These are phyloP conservation scores for Actinomucor elegans DNA, from an alignment of 371 early-diverging fungal species.

Conservation along the genomic window DNA sequence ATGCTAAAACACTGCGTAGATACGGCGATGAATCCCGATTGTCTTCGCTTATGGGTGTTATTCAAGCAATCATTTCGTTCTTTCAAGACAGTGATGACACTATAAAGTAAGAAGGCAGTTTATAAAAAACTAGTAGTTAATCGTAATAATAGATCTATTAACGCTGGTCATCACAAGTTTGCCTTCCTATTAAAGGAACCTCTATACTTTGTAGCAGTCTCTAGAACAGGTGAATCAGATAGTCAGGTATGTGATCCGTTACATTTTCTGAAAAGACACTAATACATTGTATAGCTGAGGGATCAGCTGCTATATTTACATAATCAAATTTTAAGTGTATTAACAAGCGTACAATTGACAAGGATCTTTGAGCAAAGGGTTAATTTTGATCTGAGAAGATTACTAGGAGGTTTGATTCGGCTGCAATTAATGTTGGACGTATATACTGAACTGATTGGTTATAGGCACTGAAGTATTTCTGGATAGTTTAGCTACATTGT, in stretches of 20 bases:
- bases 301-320: slow-evolving; percentile 82
- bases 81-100: slow-evolving; percentile 83
- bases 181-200: slow-evolving; percentile 84
- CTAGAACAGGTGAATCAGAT: slow-evolving; percentile 82
- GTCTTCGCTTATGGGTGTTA: slow-evolving; percentile 86
- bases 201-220: slow-evolving; percentile 82
- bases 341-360: slow-evolving; percentile 81
- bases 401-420: slow-evolving; percentile 64
- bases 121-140: background rate
- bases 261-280: background rate
- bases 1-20: slow-evolving; percentile 31
- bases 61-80: slow-evolving; percentile 90
- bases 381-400: slow-evolving; percentile 88
- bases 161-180: slow-evolving; percentile 76
- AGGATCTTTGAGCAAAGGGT: slow-evolving; percentile 83
- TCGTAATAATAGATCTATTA: slow-evolving; percentile 56
- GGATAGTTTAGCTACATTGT: slow-evolving; percentile 73
- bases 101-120: slow-evolving; percentile 63
- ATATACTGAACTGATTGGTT: too few relatives aligned
- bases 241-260: too few relatives aligned
- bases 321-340: slow-evolving; percentile 83
- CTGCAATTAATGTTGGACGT: too few relatives aligned
- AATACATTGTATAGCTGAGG: slow-evolving; percentile 76
- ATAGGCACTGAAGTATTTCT: slow-evolving; percentile 85
- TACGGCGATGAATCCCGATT: slow-evolving; percentile 91